Evolutionary conservation across 257 asterid species (phyloP).

Genomic region (Echium plantagineum): DNA sequence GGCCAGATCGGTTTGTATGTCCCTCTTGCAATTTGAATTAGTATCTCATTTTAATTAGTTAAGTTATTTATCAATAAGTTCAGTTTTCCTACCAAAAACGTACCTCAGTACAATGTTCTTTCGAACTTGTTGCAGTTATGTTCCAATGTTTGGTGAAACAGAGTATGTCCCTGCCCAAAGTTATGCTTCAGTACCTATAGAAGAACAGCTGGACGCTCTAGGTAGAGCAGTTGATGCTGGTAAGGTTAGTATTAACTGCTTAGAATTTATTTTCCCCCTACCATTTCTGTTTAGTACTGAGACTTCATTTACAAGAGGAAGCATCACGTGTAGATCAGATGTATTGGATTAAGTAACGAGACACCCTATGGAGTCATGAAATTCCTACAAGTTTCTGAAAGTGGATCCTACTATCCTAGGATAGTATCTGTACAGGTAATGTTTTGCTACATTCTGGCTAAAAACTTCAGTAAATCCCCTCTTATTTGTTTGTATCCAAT

Average conservation of each 20-base stretch:
- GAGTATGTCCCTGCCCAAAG: slow-evolving; percentile 46
- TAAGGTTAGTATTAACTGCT: slow-evolving; percentile 47
- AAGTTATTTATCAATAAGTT: background rate
- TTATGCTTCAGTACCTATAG: slow-evolving; percentile 49
- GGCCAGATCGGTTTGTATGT: slow-evolving; percentile 96
- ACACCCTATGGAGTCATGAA: slow-evolving; percentile 91
- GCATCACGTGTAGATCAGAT: slow-evolving; percentile 52
- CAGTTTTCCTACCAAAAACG: background rate
- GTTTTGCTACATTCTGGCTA: slow-evolving; percentile 18
- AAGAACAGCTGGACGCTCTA: slow-evolving; percentile 69
- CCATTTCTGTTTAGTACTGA: slow-evolving; percentile 3
- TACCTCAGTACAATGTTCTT: background rate
- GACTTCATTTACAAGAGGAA: slow-evolving; percentile 11
- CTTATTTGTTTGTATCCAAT: slow-evolving; percentile 7
- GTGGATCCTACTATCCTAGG: slow-evolving; percentile 32
- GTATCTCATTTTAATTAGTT: background rate
- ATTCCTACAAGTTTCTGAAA: slow-evolving; percentile 53
- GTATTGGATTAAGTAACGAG: slow-evolving; percentile 84
- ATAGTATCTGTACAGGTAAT: slow-evolving; percentile 79
- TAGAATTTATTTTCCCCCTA: background rate
- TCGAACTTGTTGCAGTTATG: slow-evolving; percentile 27
- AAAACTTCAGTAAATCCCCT: background rate
- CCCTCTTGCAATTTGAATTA: slow-evolving; percentile 13
- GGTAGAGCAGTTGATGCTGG: slow-evolving; percentile 67
- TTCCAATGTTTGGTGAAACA: slow-evolving; percentile 89